Conservation (phyloP, 192 early-diverging fungal genomes). For the Dispira simplex region DNA sequence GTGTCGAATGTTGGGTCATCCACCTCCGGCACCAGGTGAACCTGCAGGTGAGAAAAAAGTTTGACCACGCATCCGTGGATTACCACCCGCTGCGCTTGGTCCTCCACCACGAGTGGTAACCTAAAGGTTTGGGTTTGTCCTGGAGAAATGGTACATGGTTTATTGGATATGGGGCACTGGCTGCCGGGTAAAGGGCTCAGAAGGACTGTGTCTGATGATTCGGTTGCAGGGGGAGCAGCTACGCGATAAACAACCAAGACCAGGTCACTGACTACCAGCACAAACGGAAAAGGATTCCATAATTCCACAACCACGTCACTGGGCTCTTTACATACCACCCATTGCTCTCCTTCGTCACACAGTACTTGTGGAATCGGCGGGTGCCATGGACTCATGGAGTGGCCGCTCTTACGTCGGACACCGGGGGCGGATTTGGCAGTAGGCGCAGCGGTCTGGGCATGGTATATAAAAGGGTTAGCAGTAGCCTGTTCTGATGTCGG, state of each 20-base stretch:
- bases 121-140: neutral
- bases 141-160: neutral
- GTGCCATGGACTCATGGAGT: neutral
- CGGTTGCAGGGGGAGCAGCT: neutral
- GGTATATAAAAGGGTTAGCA: neutral
- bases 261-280: neutral
- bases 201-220: neutral
- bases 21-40: neutral
- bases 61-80: neutral
- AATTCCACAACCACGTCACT: neutral
- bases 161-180: neutral
- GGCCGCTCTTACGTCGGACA: neutral
- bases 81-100: neutral
- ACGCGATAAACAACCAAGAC: neutral
- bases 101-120: neutral
- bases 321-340: neutral
- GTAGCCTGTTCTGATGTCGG: neutral
- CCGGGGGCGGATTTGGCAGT: no score
- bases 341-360: neutral
- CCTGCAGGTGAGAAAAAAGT: conserved; percentile 1
- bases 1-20: neutral
- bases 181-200: neutral
- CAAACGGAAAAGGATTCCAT: conserved; percentile 4
- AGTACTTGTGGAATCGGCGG: neutral
- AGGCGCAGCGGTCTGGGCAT: neutral